Base-by-base conservation (phyloP, 1,139 yeast species). In the Kodamaea fungicola region DNA sequence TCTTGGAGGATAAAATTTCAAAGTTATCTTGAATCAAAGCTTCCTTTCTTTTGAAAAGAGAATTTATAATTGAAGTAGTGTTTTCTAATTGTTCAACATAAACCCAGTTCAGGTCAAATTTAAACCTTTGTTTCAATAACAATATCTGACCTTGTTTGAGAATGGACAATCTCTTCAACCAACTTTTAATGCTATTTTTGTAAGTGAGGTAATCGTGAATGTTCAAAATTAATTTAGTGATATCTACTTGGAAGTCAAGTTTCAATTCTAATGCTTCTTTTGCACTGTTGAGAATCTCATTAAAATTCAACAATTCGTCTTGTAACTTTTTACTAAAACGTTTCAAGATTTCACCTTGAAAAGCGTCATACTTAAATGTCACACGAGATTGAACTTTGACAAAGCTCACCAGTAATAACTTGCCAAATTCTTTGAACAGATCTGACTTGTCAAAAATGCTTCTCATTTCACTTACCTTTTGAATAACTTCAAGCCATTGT, bases 31-130 rank as follows among this genome's bases (percentile, higher is more conserved):
- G 59, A n/a, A 85, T 60, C 6, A 65, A 49, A 2, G 46, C 44
- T 4, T 57, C 50, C 44, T 75, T 75, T 26, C 59, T 57, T 0
- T 49, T 50, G 22, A 78, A 44, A 2, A 81, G 57, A 13, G 76
- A 70, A 1, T 52, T 46, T 7, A 85, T 54, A 5, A 76, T 65
- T 1, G 66, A 54, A 41, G 73, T 55, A 37, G 76, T 78, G 40
- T 65, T 69, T 22, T 77, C 81, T 2, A 87, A 47, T 47, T 85
- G 94, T 33, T 84, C 94, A 31, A 67, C 65, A 51, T 65, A 76
- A 1, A 81, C 45, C 87, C 92, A 84, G 22, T 71, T 71, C 0
- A 55, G 34, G 0, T 83, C 76, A 38, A 78, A 72, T 29, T 66
- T 67, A 47, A 63, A 72, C 31, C 83, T 61, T 28, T 69, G 64